Conservation (phyloP, 352 stramenopile species). For the Phytophthora lateralis region DNA sequence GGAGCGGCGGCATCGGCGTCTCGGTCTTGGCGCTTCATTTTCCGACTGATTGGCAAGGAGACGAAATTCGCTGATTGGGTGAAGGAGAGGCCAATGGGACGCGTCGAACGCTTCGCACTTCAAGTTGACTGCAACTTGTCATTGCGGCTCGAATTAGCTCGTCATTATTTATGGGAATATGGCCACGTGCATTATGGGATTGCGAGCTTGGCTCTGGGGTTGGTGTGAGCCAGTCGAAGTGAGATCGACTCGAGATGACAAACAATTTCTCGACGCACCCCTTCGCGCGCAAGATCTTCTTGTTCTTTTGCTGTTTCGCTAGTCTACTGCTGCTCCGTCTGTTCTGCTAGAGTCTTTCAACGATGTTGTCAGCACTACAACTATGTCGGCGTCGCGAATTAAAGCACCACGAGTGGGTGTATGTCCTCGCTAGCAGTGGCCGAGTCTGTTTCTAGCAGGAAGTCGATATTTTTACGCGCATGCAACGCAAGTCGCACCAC, state of each 20-base stretch:
- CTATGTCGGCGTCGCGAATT: background rate
- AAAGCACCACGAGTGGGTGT: background rate
- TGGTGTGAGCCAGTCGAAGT: background rate
- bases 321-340: background rate
- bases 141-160: background rate
- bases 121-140: conserved; percentile 22
- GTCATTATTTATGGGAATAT: too few relatives aligned
- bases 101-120: conserved; percentile 3
- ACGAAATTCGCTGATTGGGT: conserved; percentile 17
- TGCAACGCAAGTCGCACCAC: background rate
- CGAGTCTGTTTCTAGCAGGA: conserved; percentile 6
- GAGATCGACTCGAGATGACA: background rate
- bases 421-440: background rate
- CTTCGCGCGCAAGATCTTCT: background rate
- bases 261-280: conserved; percentile 3
- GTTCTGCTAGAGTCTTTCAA: background rate
- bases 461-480: conserved; percentile 31
- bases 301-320: background rate
- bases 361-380: background rate
- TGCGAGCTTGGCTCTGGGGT: too few relatives aligned
- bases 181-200: too few relatives aligned
- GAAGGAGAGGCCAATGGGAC: conserved; percentile 1
- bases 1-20: background rate
- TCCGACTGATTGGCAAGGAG: conserved; percentile 7
- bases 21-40: conserved; percentile 21